Percentiles rank a stretch among this genome's conserved stretches.
phyloP scores from a whole-genome alignment of 2,329 filamentous ascomycete species.

The Phialemonium atrogriseum region DNA sequence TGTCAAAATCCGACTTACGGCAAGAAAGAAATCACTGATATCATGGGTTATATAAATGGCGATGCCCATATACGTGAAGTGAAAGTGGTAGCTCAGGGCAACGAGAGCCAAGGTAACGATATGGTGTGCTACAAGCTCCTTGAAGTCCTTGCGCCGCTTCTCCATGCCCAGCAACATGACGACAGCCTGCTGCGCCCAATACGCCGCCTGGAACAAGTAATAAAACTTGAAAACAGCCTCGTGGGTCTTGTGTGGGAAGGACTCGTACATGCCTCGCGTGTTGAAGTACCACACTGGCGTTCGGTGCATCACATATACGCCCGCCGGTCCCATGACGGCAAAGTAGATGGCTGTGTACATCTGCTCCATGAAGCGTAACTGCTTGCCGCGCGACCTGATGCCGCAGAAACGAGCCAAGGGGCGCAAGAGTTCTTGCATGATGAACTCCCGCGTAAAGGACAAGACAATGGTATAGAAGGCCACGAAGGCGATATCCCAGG shows the following conservation, averaged over 20 bases:
- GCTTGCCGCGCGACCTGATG: conserved; percentile 54
- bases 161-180: conserved; percentile 62
- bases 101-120: conserved; percentile 63
- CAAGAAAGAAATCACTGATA: conserved; percentile 67
- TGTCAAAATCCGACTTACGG: conserved; percentile 37
- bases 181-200: conserved; percentile 67
- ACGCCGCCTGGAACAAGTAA: conserved; percentile 65
- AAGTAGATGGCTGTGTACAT: conserved; percentile 69
- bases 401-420: conserved; percentile 52
- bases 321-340: conserved; percentile 55
- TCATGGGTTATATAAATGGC: conserved; percentile 70
- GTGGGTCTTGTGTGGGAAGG: conserved; percentile 59
- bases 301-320: conserved; percentile 61
- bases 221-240: conserved; percentile 63
- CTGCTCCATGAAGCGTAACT: conserved; percentile 67
- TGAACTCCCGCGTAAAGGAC: conserved; percentile 65
- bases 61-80: conserved; percentile 69
- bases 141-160: conserved; percentile 67
- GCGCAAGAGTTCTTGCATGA: conserved; percentile 62
- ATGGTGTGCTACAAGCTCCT: conserved; percentile 65
- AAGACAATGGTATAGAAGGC: conserved; percentile 64
- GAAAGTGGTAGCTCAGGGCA: conserved; percentile 62
- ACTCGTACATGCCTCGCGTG: conserved; percentile 62
- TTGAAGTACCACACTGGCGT: conserved; percentile 71
- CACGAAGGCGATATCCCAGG: conserved; percentile 60